Conservation (phyloP, 768 basidiomycete genomes). For the Phanerodontia chrysosporium region DNA sequence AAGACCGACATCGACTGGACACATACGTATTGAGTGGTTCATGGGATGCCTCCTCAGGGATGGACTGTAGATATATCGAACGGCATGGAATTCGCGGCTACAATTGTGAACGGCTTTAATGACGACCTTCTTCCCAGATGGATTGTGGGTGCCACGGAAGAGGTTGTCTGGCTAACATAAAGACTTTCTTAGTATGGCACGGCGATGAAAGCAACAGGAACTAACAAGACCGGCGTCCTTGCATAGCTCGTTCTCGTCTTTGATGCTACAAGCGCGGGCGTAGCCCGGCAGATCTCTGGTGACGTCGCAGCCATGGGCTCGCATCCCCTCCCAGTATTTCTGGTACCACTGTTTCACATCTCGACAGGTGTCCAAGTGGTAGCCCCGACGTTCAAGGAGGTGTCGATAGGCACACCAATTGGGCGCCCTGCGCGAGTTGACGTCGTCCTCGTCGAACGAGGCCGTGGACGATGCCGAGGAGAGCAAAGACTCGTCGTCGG, state of each 20-base stretch:
- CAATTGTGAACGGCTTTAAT: constrained; percentile 63
- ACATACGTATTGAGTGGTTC: constrained; percentile 74
- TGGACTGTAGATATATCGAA: constrained; percentile 51
- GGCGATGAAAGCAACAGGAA: constrained; percentile 10
- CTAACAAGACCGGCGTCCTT: constrained; percentile 69
- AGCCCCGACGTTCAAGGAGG: constrained; percentile 47
- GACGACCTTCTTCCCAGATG: constrained; percentile 51
- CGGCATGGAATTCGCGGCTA: constrained; percentile 61
- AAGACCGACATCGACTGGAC: background rate
- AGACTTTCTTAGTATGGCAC: background rate
- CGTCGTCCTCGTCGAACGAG: constrained; percentile 47
- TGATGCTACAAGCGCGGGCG: constrained; percentile 27
- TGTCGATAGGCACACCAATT: constrained; percentile 55
- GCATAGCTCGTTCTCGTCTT: constrained; percentile 58
- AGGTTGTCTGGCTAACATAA: constrained; percentile 53
- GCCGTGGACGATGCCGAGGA: constrained; percentile 43
- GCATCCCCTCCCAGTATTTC: constrained; percentile 24
- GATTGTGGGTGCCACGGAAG: constrained; percentile 58
- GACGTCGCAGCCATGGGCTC: constrained; percentile 14
- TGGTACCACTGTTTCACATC: constrained; percentile 62
- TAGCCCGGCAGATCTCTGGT: constrained; percentile 30
- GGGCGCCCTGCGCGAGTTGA: constrained; percentile 56
- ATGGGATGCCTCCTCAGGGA: constrained; percentile 52
- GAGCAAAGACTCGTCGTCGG: constrained; percentile 16
- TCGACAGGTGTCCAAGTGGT: constrained; percentile 62